A percentile compares a stretch with the other conserved stretches of the same genome.
Conservation (phyloP, 495 filamentous ascomycete genomes). For the Penicillium macrosclerotiorum region DNA sequence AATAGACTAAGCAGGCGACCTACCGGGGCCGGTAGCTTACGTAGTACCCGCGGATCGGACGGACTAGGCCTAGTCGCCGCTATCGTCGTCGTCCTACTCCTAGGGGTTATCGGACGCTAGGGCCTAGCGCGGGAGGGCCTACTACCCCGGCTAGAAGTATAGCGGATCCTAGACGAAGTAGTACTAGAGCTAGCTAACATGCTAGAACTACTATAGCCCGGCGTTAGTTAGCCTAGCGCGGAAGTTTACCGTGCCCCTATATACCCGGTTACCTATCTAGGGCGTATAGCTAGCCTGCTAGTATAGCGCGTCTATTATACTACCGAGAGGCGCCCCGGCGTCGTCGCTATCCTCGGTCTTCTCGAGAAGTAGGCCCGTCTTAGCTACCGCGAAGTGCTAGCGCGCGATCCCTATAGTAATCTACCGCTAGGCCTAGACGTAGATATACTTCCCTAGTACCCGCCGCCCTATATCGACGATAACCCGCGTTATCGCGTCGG, state of each 20-base stretch:
- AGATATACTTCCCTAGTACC: not conserved
- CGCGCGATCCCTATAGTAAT: not conserved
- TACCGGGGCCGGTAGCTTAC: too few species aligned
- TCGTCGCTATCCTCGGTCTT: not conserved
- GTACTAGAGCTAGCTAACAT: not conserved
- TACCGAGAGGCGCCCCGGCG: not conserved
- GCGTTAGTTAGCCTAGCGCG: not conserved
- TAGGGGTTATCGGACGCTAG: too few species aligned
- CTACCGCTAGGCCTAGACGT: not conserved
- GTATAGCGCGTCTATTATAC: not conserved
- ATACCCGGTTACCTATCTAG: not conserved
- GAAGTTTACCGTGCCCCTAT: not conserved
- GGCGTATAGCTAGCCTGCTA: not conserved
- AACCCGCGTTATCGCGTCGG: not conserved
- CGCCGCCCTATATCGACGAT: not conserved
- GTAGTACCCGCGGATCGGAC: too few species aligned
- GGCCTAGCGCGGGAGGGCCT: too few species aligned
- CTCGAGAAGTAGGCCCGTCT: too few species aligned
- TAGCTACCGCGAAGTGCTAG: not conserved
- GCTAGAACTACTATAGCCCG: not conserved
- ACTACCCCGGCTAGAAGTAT: not conserved
- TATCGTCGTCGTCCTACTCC: too few species aligned
- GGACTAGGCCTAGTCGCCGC: too few species aligned
- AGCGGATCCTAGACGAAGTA: not conserved
- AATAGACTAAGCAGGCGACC: too few species aligned